A percentile compares a stretch with the other conserved stretches of the same genome.
phyloP scores from a whole-genome alignment of 2,329 filamentous ascomycete species.

The Trichoderma polysporum region DNA sequence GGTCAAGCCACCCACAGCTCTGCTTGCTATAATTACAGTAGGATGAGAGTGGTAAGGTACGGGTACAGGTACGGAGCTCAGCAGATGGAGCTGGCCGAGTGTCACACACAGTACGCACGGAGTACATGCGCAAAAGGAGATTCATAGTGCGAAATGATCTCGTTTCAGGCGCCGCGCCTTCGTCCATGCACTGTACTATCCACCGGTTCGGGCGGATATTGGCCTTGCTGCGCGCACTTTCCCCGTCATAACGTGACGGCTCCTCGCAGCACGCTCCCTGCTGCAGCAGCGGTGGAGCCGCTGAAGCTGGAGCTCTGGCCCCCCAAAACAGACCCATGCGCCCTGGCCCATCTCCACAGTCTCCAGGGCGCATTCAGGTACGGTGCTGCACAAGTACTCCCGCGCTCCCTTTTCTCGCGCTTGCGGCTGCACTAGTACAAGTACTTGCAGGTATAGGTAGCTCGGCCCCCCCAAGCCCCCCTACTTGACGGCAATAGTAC shows the following conservation, averaged over 20 bases:
- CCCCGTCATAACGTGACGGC: constrained; percentile 14
- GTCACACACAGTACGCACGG: not conserved
- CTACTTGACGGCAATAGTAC: constrained; percentile 14
- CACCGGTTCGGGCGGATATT: constrained; percentile 13
- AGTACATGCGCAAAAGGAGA: constrained; percentile 11
- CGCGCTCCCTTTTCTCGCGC: constrained; percentile 17
- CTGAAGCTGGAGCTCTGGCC: constrained; percentile 10
- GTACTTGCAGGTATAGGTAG: constrained; percentile 12
- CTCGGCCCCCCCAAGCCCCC: not conserved
- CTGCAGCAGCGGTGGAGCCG: constrained; percentile 7
- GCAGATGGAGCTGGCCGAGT: not conserved
- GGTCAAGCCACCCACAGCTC: constrained; percentile 3
- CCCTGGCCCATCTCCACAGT: constrained; percentile 15
- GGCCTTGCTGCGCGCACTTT: constrained; percentile 7
- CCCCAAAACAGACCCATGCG: constrained; percentile 1
- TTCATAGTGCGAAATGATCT: not conserved
- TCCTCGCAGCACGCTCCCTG: constrained; percentile 10
- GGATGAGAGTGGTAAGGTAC: not conserved
- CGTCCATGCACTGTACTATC: constrained; percentile 7
- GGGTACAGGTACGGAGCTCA: constrained; percentile 10
- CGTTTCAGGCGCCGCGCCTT: not conserved
- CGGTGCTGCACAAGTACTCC: constrained; percentile 13
- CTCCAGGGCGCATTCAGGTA: constrained; percentile 15
- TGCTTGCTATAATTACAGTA: not conserved
- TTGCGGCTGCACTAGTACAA: constrained; percentile 3